These are phyloP conservation scores for Fistulinella prunicolor DNA, from an alignment of 768 basidiomycete species.

Conservation along the genomic window DNA sequence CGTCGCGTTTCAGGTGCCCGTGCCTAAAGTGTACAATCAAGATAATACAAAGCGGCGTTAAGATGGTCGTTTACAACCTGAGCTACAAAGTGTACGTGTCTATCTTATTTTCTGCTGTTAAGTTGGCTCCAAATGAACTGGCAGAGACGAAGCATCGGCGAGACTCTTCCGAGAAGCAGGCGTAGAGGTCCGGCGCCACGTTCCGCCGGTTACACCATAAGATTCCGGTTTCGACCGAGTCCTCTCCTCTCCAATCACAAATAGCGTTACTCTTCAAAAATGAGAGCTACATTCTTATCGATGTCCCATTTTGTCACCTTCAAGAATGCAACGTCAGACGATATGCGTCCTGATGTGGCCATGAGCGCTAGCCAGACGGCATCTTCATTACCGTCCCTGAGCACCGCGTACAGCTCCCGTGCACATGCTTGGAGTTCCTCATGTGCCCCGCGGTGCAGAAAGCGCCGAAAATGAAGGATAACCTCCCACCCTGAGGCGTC, in stretches of 20 bases:
- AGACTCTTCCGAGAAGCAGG: conserved; percentile 76
- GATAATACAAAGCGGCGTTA: conserved; percentile 93
- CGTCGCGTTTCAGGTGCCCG: conserved; percentile 67
- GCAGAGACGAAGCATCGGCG: conserved; percentile 83
- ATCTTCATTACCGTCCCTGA: conserved; percentile 67
- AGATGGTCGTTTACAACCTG: conserved; percentile 90
- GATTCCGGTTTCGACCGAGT: background rate
- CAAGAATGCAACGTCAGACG: conserved; percentile 49
- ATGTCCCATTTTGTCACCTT: conserved; percentile 63
- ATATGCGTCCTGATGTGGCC: conserved; percentile 46
- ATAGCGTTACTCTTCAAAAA: conserved; percentile 30
- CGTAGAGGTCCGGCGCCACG: conserved; percentile 72
- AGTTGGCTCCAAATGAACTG: conserved; percentile 1
- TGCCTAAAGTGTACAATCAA: conserved; percentile 97
- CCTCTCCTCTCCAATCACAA: background rate
- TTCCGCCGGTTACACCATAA: conserved; percentile 39
- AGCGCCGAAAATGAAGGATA: conserved; percentile 69
- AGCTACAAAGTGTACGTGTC: conserved; percentile 87
- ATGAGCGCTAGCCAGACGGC: conserved; percentile 79
- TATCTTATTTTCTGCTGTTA: background rate
- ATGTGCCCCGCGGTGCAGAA: conserved; percentile 64
- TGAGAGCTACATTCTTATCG: conserved; percentile 32
- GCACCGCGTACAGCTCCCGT: conserved; percentile 57
- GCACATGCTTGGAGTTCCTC: conserved; percentile 72
- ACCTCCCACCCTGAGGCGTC: conserved; percentile 82